phyloP scores from a whole-genome alignment of 2,329 filamentous ascomycete genomes.

The Phaeomoniella chlamydospora region DNA sequence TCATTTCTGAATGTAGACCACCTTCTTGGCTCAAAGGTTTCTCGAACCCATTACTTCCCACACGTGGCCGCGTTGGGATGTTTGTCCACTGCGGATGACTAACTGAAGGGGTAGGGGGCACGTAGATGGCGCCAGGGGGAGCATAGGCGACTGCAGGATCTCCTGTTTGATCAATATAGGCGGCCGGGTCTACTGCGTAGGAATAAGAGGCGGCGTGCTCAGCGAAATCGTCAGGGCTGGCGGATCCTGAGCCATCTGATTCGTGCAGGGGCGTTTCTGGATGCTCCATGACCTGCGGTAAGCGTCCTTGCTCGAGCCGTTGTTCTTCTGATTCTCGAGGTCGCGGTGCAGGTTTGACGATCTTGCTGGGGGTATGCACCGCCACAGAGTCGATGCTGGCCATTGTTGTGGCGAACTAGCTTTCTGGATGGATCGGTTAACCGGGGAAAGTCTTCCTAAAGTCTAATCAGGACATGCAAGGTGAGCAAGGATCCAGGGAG shows the following conservation, averaged over 20 bases:
- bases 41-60: constrained; percentile 23
- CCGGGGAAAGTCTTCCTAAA: constrained; percentile 1
- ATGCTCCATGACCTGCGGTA: constrained; percentile 23
- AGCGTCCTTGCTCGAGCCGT: constrained; percentile 8
- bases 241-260: constrained; percentile 24
- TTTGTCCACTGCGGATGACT: constrained; percentile 14
- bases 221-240: constrained; percentile 20
- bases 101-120: constrained; percentile 13
- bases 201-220: constrained; percentile 18
- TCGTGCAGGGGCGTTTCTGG: constrained; percentile 24
- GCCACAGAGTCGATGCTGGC: not conserved
- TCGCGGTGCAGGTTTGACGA: not conserved
- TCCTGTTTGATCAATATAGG: constrained; percentile 16
- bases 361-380: not conserved
- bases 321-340: constrained; percentile 5
- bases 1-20: constrained; percentile 18
- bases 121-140: constrained; percentile 14
- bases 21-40: constrained; percentile 13
- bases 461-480: too few relatives aligned
- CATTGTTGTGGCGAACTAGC: not conserved
- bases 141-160: constrained; percentile 16
- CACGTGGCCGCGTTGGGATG: constrained; percentile 26
- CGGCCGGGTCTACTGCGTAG: constrained; percentile 17
- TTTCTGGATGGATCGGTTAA: too few relatives aligned
- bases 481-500: too few relatives aligned